Conservation (phyloP, 768 basidiomycete species). For the Russula virescens region DNA sequence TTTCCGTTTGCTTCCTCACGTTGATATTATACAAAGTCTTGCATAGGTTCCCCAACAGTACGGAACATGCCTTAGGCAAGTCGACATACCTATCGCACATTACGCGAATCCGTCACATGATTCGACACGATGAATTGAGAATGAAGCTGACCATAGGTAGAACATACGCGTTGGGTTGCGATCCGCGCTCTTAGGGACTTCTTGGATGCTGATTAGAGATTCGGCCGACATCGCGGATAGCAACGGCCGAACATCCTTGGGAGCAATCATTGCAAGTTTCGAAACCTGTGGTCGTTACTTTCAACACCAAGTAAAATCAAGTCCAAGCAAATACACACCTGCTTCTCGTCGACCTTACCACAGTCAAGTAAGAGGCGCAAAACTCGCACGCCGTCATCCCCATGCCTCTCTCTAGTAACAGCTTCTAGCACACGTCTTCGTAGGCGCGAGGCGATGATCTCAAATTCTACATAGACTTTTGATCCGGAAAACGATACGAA, state of each 20-base stretch:
- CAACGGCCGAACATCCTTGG: conserved; percentile 78
- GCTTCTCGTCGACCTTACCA: conserved; percentile 93
- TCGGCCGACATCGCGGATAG: conserved; percentile 75
- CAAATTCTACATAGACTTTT: conserved; percentile 78
- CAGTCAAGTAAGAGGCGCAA: conserved; percentile 70
- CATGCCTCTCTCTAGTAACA: conserved; percentile 76
- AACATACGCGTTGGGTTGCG: conserved; percentile 85
- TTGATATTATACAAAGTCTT: conserved; percentile 88
- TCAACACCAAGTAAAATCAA: conserved; percentile 8
- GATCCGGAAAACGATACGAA: conserved; percentile 59
- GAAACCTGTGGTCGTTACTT: conserved; percentile 55
- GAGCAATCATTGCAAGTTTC: conserved; percentile 87
- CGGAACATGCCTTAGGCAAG: conserved; percentile 71
- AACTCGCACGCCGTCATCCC: conserved; percentile 76
- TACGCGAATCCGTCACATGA: conserved; percentile 4
- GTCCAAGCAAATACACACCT: conserved; percentile 46
- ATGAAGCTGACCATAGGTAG: conserved; percentile 71
- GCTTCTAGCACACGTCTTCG: conserved; percentile 69
- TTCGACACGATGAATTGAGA: neutral
- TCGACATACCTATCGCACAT: conserved; percentile 73
- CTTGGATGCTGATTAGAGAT: conserved; percentile 83
- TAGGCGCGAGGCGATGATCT: conserved; percentile 59
- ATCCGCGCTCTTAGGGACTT: conserved; percentile 86
- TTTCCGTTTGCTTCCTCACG: conserved; percentile 65
- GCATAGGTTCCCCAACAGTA: conserved; percentile 72